These are phyloP conservation scores for Capronia americana DNA, from an alignment of 2,329 filamentous ascomycete species.

Conservation along the genomic window DNA sequence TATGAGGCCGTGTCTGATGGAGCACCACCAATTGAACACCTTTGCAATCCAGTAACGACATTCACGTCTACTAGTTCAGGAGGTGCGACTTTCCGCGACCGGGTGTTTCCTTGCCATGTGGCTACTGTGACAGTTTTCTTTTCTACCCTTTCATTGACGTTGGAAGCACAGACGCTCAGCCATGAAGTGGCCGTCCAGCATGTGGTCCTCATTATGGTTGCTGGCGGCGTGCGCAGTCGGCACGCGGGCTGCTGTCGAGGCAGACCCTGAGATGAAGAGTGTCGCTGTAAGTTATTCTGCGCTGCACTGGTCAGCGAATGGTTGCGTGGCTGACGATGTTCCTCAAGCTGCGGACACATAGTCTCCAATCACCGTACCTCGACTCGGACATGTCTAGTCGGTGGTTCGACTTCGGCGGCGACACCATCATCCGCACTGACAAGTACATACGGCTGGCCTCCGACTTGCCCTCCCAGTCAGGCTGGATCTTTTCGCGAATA, in stretches of 20 bases:
- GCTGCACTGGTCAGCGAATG: neutral
- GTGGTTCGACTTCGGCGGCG: slow-evolving; percentile 99
- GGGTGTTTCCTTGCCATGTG: slow-evolving; percentile 23
- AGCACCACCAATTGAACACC: slow-evolving; percentile 17
- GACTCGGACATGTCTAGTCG: slow-evolving; percentile 98
- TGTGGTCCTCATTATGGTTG: slow-evolving; percentile 39
- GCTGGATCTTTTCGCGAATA: slow-evolving; percentile 92
- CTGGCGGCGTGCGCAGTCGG: slow-evolving; percentile 46
- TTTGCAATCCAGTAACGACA: slow-evolving; percentile 9
- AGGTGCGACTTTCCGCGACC: slow-evolving; percentile 11
- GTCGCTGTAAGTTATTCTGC: slow-evolving; percentile 66
- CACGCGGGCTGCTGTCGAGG: slow-evolving; percentile 54
- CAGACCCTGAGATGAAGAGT: slow-evolving; percentile 64
- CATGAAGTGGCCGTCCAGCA: slow-evolving; percentile 32
- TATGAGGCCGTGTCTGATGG: slow-evolving; percentile 11
- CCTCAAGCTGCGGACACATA: slow-evolving; percentile 81
- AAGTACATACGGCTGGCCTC: slow-evolving; percentile 90
- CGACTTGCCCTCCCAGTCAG: slow-evolving; percentile 86
- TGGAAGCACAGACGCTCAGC: slow-evolving; percentile 1
- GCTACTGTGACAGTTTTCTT: slow-evolving; percentile 15
- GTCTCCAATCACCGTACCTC: slow-evolving; percentile 84
- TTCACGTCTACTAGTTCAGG: slow-evolving; percentile 5
- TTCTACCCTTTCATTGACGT: neutral
- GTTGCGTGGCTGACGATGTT: neutral
- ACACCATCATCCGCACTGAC: slow-evolving; percentile 80